Conservation (phyloP, 495 filamentous ascomycete species). For the Daldinia vernicosa region DNA sequence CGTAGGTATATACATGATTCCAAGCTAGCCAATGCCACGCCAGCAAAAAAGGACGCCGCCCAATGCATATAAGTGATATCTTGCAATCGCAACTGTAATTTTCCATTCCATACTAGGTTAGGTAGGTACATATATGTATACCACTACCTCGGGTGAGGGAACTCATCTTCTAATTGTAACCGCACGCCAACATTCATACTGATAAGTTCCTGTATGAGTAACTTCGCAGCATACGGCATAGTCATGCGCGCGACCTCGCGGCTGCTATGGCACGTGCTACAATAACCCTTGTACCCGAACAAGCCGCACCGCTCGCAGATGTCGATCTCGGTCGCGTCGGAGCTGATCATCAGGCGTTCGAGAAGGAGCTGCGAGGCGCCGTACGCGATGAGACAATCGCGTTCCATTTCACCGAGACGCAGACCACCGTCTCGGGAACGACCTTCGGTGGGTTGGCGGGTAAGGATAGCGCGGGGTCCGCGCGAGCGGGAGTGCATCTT, state of each 20-base stretch:
- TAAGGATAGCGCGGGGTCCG: constrained; percentile 89
- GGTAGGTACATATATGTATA: neutral
- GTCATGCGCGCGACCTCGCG: constrained; percentile 85
- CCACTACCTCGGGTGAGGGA: constrained; percentile 65
- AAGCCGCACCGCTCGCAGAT: constrained; percentile 92
- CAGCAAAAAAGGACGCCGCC: constrained; percentile 36
- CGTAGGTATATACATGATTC: neutral
- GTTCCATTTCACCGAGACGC: constrained; percentile 97
- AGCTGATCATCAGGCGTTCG: constrained; percentile 93
- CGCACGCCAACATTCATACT: constrained; percentile 96
- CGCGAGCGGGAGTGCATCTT: constrained; percentile 98
- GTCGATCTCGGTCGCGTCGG: constrained; percentile 88
- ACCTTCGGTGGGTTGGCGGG: constrained; percentile 96
- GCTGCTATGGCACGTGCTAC: constrained; percentile 85
- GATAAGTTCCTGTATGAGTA: constrained; percentile 93
- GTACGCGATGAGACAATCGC: constrained; percentile 96
- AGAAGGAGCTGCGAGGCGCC: constrained; percentile 91
- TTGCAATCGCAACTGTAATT: constrained; percentile 9
- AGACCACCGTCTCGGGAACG: constrained; percentile 91
- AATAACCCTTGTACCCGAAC: constrained; percentile 95
- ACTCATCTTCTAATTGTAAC: constrained; percentile 89
- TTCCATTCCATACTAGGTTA: neutral
- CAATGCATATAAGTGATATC: constrained; percentile 27
- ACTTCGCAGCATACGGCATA: constrained; percentile 98
- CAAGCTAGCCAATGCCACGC: neutral